Percentiles rank a stretch among this genome's conserved stretches.
Evolutionary conservation across 345 rosid species (phyloP).

Genomic region (Eucalyptus coolabah): DNA sequence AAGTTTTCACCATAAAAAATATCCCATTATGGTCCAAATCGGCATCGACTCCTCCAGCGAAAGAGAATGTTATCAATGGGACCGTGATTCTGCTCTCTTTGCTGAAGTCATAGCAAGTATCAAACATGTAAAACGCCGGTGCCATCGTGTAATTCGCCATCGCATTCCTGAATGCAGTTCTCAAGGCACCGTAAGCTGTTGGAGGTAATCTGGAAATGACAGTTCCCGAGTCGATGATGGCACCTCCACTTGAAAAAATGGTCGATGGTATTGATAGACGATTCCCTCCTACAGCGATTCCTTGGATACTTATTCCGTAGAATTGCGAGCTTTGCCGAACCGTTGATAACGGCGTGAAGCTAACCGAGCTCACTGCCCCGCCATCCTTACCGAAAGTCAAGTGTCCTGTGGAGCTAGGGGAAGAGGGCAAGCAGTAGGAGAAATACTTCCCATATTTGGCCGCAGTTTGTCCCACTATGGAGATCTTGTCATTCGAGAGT

Average conservation of each 20-base stretch:
- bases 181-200: neutral
- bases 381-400: neutral
- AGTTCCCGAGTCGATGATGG: constrained; percentile 18
- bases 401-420: constrained; percentile 3
- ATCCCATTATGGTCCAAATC: neutral
- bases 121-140: neutral
- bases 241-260: neutral
- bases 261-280: neutral
- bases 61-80: neutral
- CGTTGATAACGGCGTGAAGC: constrained; percentile 7
- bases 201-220: constrained; percentile 6
- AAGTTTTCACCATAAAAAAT: accelerated
- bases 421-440: constrained; percentile 16
- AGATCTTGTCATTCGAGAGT: neutral
- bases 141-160: constrained; percentile 6
- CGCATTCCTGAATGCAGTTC: neutral
- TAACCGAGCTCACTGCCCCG: neutral
- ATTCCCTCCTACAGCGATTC: neutral
- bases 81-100: neutral
- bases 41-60: neutral
- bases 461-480: constrained; percentile 1
- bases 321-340: neutral
- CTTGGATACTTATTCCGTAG: constrained; percentile 8
- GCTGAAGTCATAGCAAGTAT: constrained; percentile 17
- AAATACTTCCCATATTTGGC: neutral